Evolutionary conservation across 2,329 filamentous ascomycete species (phyloP).

Genomic region (Cercospora sp.): DNA sequence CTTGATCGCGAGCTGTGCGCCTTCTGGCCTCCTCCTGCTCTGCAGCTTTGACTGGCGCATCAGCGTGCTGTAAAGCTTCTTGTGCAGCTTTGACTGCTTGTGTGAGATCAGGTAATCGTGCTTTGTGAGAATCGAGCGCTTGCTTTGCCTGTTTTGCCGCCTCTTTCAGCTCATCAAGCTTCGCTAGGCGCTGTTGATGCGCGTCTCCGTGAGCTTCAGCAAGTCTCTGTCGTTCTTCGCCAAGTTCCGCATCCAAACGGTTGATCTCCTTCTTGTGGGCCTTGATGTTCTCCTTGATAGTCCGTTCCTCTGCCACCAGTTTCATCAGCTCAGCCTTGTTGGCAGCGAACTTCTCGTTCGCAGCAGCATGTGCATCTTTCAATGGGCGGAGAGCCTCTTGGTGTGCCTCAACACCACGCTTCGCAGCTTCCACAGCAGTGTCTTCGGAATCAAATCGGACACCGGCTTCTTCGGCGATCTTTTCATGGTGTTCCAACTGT

Average conservation of each 20-base stretch:
- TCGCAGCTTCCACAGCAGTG: conserved; percentile 42
- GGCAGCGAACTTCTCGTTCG: conserved; percentile 54
- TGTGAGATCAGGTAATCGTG: conserved; percentile 40
- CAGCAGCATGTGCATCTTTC: conserved; percentile 50
- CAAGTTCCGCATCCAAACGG: conserved; percentile 49
- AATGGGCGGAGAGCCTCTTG: conserved; percentile 46
- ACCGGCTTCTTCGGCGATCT: conserved; percentile 47
- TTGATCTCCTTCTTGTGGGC: conserved; percentile 49
- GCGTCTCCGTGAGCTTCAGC: conserved; percentile 65
- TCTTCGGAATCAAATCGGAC: conserved; percentile 49
- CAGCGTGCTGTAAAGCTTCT: conserved; percentile 35
- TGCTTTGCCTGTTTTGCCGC: conserved; percentile 49
- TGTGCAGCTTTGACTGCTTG: conserved; percentile 41
- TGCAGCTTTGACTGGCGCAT: conserved; percentile 34
- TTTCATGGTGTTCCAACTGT: conserved; percentile 49
- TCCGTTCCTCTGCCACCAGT: conserved; percentile 60
- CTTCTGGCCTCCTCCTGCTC: background rate
- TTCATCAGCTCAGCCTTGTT: conserved; percentile 32
- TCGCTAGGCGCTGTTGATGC: conserved; percentile 61
- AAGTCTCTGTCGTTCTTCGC: conserved; percentile 62
- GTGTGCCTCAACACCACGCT: conserved; percentile 39
- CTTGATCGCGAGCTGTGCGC: background rate
- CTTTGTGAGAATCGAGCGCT: conserved; percentile 45
- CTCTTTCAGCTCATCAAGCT: conserved; percentile 53
- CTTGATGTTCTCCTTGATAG: conserved; percentile 62